phyloP scores from a whole-genome alignment of 139 green algal genomes.

The Ettlia oleoabundans region DNA sequence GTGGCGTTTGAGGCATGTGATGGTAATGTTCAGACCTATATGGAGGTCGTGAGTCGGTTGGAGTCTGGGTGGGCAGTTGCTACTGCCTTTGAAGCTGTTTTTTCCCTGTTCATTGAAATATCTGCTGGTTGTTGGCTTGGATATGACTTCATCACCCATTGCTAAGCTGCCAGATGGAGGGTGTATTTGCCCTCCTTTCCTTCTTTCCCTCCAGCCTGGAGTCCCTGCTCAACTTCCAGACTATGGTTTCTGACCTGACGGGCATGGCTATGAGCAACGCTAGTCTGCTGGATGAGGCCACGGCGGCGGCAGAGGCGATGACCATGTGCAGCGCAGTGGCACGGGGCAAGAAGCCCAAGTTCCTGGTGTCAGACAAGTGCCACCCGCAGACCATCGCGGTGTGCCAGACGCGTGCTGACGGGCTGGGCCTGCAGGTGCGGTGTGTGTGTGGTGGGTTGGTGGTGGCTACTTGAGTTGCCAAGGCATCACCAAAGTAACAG shows the following conservation, averaged over 20 bases:
- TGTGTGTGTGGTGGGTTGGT: too few species aligned
- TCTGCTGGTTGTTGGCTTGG: too few species aligned
- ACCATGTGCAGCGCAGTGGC: conserved; percentile 96
- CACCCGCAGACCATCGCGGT: conserved; percentile 99
- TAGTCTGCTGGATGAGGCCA: conserved; percentile 97
- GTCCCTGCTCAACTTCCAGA: conserved; percentile 99
- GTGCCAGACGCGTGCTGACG: conserved; percentile 92
- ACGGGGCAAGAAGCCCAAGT: conserved; percentile 97
- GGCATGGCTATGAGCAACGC: conserved; percentile 94
- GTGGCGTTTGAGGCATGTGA: too few species aligned
- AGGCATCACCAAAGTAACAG: too few species aligned
- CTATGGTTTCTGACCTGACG: conserved; percentile 96
- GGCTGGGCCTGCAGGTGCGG: conserved; percentile 92
- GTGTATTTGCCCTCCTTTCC: not conserved
- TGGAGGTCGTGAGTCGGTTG: too few species aligned
- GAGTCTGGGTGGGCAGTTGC: too few species aligned
- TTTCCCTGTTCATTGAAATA: too few species aligned
- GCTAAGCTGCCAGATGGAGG: too few species aligned
- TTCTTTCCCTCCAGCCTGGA: conserved; percentile 78
- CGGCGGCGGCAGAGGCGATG: conserved; percentile 98
- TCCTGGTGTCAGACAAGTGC: conserved; percentile 93
- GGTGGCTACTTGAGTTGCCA: too few species aligned
- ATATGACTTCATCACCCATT: too few species aligned
- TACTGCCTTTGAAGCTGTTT: too few species aligned
- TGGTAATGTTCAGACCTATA: too few species aligned